Evolutionary conservation across 1,139 yeast species (phyloP).

Genomic region (Kodamaea ohmeri): DNA sequence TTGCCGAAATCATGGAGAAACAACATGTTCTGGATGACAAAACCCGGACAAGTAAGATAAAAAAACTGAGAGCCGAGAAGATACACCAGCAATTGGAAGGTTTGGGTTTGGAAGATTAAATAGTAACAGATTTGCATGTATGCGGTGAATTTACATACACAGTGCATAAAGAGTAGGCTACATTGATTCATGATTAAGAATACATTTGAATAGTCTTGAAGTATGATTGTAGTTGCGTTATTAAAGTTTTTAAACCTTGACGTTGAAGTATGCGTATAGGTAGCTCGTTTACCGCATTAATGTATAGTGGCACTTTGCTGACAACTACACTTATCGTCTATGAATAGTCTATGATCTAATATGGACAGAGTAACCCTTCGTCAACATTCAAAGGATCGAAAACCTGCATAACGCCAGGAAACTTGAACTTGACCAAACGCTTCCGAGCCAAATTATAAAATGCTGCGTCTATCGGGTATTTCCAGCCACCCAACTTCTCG

Average conservation of each 20-base stretch:
- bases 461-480: slow-evolving; percentile 15
- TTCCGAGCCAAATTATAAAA: slow-evolving; percentile 14
- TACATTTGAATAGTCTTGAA: too few relatives aligned
- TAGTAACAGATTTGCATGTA: too few relatives aligned
- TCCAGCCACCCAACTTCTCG: slow-evolving; percentile 19
- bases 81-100: slow-evolving; percentile 15
- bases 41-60: slow-evolving; percentile 17
- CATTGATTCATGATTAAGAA: too few relatives aligned
- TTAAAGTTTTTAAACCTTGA: too few relatives aligned
- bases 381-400: slow-evolving; percentile 11
- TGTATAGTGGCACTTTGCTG: not conserved
- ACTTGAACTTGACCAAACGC: slow-evolving; percentile 8
- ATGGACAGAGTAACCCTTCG: slow-evolving; percentile 3
- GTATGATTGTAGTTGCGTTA: too few relatives aligned
- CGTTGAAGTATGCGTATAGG: too few relatives aligned
- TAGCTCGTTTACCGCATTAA: too few relatives aligned
- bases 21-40: slow-evolving; percentile 16
- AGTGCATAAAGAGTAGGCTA: too few relatives aligned
- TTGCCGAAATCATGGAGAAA: slow-evolving; percentile 14
- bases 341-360: too few relatives aligned
- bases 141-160: too few relatives aligned
- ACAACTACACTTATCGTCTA: slow-evolving; percentile 1
- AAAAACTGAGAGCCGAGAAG: slow-evolving; percentile 17
- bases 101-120: slow-evolving; percentile 9
- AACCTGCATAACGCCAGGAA: slow-evolving; percentile 5